phyloP scores from a whole-genome alignment of 1,139 yeast species.

The Geotrichum reessii region DNA sequence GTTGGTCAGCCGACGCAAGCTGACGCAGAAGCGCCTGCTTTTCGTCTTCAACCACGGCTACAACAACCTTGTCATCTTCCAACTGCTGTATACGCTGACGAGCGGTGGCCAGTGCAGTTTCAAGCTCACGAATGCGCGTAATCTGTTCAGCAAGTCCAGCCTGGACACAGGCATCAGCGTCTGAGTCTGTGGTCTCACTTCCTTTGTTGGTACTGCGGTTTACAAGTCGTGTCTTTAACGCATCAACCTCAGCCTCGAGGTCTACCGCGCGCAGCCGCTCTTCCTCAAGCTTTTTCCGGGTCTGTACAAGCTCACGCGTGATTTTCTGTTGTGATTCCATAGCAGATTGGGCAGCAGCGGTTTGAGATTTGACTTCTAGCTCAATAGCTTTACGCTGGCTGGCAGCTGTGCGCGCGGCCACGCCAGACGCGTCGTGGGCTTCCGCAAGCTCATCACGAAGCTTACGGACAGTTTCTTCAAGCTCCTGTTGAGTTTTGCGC shows the following conservation, averaged over 20 bases:
- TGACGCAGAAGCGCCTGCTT: conserved; percentile 42
- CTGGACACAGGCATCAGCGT: conserved; percentile 2
- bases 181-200: not conserved
- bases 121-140: conserved; percentile 51
- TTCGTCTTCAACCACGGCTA: conserved; percentile 51
- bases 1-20: conserved; percentile 40
- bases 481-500: conserved; percentile 24
- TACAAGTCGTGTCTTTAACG: conserved; percentile 35
- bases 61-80: conserved; percentile 41
- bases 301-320: not conserved
- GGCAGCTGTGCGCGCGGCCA: not conserved
- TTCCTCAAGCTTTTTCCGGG: not conserved
- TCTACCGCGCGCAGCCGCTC: conserved; percentile 9
- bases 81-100: conserved; percentile 43
- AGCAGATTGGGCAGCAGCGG: conserved; percentile 24
- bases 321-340: conserved; percentile 10
- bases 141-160: conserved; percentile 54
- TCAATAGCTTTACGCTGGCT: not conserved
- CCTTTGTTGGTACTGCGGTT: not conserved
- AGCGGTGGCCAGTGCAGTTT: conserved; percentile 46
- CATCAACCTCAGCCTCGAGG: conserved; percentile 14
- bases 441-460: conserved; percentile 22
- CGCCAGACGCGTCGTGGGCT: conserved; percentile 17
- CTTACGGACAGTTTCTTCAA: conserved; percentile 25
- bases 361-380: conserved; percentile 15